Conservation (phyloP, 306 rosid species). For the Dalbergia oliveri region DNA sequence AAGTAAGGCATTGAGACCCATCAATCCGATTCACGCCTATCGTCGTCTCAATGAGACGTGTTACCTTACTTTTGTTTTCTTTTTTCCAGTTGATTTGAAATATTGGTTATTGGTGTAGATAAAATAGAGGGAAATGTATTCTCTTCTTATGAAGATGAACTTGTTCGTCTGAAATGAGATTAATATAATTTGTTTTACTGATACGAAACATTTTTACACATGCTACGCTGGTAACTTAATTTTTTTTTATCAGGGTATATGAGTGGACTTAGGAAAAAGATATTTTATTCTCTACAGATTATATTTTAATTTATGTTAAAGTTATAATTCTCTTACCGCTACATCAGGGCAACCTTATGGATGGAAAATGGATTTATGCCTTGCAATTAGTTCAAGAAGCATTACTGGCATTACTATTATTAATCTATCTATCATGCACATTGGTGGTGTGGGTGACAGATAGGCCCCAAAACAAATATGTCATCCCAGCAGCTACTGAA, state of each 20-base stretch:
- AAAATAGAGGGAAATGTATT: not conserved
- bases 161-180: not conserved
- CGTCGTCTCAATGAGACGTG: not conserved
- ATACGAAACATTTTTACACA: no score
- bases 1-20: not conserved
- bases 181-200: not conserved
- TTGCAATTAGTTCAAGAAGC: not conserved
- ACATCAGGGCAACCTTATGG: no score
- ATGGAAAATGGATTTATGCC: not conserved
- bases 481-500: not conserved
- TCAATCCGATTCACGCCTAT: conserved; percentile 16
- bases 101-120: not conserved
- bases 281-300: not conserved
- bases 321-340: no score
- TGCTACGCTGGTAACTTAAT: no score
- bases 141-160: not conserved
- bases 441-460: not conserved
- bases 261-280: no score
- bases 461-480: not conserved
- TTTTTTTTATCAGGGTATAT: no score
- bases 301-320: no score
- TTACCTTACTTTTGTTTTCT: not conserved
- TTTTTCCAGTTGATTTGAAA: not conserved
- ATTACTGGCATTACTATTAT: not conserved
- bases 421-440: not conserved